Evolutionary conservation across 768 basidiomycete genomes (phyloP), one percentile per base, ranked within the genome.

Genomic region (Suillus lakei): DNA sequence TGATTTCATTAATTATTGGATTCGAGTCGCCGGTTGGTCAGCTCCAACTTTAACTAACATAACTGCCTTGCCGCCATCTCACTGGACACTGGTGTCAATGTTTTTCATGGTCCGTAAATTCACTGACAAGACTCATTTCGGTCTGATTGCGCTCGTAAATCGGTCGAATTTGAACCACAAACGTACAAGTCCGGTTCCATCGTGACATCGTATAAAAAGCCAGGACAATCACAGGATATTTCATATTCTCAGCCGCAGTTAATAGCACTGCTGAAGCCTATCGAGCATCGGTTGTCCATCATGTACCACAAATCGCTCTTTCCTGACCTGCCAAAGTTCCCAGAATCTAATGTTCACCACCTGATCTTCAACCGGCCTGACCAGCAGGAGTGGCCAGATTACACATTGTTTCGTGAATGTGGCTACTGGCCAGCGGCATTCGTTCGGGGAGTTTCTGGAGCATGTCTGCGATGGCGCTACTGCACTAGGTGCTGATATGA

Each of bases 231-330:
- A 50, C 15, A 50, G 48, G 48, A 50, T 7, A 2, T 50, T 50
- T 7, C 6, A 26, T 50, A 50, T 26, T 26, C 48, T 16, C 48
- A 50, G 26, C 23, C 10, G n/a, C 44, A n/a, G 12, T 46, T 2
- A 12, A 44, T 44, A 44, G 21, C 43, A n/a, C 21, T 44, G 21
- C 9, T 43, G 18, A 46, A 23, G n/a, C 10, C 44, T n/a, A n/a
- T 46, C 23, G 6, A 6, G 26, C 5, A 7, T 30, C 32, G 10
- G 30, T 32, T 26, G 15, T 51, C 26, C 28, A 28, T 15, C 32
- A 90, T 91, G 88, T 74, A 83, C 70, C 65, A 88, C 72, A 85
- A 82, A 64, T 91, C 91, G 4, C 76, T 78, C 36, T 90, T 80
- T 67, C 86, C 88, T 4, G 80, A 85, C 0, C 72, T 85, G 0